Percentiles rank a stretch among this genome's conserved stretches.
Evolutionary conservation across 2,329 filamentous ascomycete genomes (phyloP).

Genomic region (Trichoderma asperellum): DNA sequence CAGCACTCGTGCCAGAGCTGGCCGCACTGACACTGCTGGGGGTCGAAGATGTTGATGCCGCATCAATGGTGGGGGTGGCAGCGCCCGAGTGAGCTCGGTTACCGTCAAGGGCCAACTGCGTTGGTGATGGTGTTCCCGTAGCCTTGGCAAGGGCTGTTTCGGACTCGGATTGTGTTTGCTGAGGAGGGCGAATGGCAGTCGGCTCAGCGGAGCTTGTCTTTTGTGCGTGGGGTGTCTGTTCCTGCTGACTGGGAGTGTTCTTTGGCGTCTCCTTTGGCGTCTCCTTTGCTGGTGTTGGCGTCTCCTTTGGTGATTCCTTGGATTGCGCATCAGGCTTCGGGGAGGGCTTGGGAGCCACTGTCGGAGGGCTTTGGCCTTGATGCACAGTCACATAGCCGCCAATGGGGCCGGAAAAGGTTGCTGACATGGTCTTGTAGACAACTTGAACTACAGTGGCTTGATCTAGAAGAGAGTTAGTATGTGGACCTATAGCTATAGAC

Average conservation of each 20-base stretch:
- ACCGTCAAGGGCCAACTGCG: conserved; percentile 23
- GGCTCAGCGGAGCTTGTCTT: conserved; percentile 16
- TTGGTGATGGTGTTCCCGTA: conserved; percentile 34
- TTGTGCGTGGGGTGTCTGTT: conserved; percentile 1
- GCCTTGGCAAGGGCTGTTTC: conserved; percentile 41
- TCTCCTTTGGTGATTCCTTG: conserved; percentile 22
- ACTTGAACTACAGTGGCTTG: conserved; percentile 39
- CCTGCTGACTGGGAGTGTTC: conserved; percentile 26
- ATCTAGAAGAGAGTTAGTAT: conserved; percentile 8
- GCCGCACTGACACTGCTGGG: neutral
- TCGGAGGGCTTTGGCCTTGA: conserved; percentile 29
- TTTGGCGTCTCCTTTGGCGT: conserved; percentile 26
- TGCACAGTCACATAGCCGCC: conserved; percentile 48
- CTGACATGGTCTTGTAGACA: conserved; percentile 48
- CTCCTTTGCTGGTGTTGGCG: conserved; percentile 15
- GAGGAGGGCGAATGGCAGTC: conserved; percentile 25
- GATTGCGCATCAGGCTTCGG: conserved; percentile 27
- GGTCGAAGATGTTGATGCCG: conserved; percentile 26
- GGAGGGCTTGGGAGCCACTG: conserved; percentile 29
- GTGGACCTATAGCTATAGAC: neutral
- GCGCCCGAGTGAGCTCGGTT: conserved; percentile 32
- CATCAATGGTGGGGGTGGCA: conserved; percentile 33
- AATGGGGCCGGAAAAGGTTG: conserved; percentile 49
- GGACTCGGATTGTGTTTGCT: conserved; percentile 32
- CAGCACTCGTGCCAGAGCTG: conserved; percentile 39